These are phyloP conservation scores for Cryphonectria naterciae DNA, from an alignment of 2,329 filamentous ascomycete genomes.

Conservation along the genomic window DNA sequence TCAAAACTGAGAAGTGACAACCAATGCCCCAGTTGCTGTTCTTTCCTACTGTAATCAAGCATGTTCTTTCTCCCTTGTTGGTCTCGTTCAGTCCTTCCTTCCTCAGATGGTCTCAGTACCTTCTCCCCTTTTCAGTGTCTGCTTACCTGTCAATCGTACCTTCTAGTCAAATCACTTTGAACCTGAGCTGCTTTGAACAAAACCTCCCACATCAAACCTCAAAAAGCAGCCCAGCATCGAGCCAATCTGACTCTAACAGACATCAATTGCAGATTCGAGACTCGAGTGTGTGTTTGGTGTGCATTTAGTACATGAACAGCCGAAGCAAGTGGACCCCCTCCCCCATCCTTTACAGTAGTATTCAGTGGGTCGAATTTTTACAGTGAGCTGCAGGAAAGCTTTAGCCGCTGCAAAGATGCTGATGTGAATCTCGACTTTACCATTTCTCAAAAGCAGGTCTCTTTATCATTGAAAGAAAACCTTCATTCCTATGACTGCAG, in stretches of 20 bases:
- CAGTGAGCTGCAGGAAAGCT: neutral
- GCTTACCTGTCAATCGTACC: too few relatives aligned
- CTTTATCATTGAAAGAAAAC: neutral
- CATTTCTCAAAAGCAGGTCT: neutral
- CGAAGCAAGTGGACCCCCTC: neutral
- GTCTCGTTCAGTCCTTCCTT: neutral
- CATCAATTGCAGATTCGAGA: too few relatives aligned
- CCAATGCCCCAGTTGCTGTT: neutral
- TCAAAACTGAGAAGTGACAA: neutral
- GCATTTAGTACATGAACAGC: neutral
- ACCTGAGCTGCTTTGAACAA: too few relatives aligned
- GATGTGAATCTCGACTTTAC: neutral
- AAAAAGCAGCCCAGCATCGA: too few relatives aligned
- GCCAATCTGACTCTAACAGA: too few relatives aligned
- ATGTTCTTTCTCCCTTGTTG: neutral
- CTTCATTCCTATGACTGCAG: neutral
- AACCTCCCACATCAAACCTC: too few relatives aligned
- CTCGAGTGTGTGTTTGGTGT: too few relatives aligned
- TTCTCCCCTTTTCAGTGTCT: neutral
- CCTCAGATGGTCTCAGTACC: neutral
- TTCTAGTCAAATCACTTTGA: too few relatives aligned
- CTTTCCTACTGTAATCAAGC: neutral
- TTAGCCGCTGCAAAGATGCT: neutral
- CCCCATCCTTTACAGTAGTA: too few relatives aligned
- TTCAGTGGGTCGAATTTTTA: neutral